Percentiles rank a stretch among this genome's conserved stretches.
phyloP scores from a whole-genome alignment of 2,329 filamentous ascomycete species.

The Fusarium secorum region DNA sequence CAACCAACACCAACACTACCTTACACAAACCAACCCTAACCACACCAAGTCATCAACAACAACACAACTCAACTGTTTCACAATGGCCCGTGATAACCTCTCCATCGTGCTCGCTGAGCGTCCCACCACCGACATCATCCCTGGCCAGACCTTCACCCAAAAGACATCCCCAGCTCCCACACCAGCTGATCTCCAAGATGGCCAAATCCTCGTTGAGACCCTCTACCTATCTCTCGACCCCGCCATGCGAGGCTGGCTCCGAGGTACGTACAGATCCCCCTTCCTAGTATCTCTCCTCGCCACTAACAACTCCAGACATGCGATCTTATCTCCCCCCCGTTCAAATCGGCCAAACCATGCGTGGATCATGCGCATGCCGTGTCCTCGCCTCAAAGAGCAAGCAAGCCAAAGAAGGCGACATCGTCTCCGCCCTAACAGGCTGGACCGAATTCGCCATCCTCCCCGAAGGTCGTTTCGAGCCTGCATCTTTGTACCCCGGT shows the following conservation, averaged over 20 bases:
- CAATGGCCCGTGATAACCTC: conserved; percentile 55
- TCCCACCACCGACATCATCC: conserved; percentile 66
- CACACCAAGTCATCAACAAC: neutral
- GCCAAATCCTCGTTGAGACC: conserved; percentile 67
- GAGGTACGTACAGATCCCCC: conserved; percentile 51
- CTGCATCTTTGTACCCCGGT: conserved; percentile 51
- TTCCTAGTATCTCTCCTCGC: neutral
- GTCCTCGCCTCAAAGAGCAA: conserved; percentile 67
- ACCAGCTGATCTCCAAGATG: conserved; percentile 64
- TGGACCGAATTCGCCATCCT: conserved; percentile 74
- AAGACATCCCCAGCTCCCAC: conserved; percentile 61
- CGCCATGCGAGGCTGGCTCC: conserved; percentile 79
- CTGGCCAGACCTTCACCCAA: conserved; percentile 69
- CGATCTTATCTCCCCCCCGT: conserved; percentile 74
- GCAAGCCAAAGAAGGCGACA: conserved; percentile 63
- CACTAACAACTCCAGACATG: conserved; percentile 44
- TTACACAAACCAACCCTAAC: neutral
- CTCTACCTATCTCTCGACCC: conserved; percentile 76
- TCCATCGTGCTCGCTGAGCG: conserved; percentile 70
- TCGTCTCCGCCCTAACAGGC: conserved; percentile 63
- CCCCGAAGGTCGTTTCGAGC: conserved; percentile 58
- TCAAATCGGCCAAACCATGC: conserved; percentile 73
- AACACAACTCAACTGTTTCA: conserved; percentile 8
- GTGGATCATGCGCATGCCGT: conserved; percentile 66
- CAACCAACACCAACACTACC: neutral